Evolutionary conservation across 148 eudicot species (phyloP), one percentile per base, ranked within the genome.

Genomic region (Spergularia marina): DNA sequence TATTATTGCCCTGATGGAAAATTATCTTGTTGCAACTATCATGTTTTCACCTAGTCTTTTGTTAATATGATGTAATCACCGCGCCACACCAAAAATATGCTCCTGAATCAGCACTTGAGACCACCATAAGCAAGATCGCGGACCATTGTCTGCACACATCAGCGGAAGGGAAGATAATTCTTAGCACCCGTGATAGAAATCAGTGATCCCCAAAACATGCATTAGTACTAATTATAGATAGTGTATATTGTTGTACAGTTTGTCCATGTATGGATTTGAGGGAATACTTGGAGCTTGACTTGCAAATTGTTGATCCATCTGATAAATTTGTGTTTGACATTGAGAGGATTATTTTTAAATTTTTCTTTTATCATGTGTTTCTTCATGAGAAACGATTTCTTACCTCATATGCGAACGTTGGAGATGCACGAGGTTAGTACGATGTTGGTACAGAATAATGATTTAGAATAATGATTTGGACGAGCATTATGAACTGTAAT

Each of bases 321-420:
- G 83, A 89, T 78, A 84, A 81, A 16, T 72, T 81, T 72, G 80
- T 51, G 15, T 76, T 85, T 68, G 93, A 94, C 76, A 47, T 96
- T 15, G 99, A 96, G 83, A 66, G 98, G 75, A 86, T 92, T 53
- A 66, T 96, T 34, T 98, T 91, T 72, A 98, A 96, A n/a, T n/a
- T n/a, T n/a, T 73, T 96, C 91, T 53, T 84, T 96, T 76, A 91
- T 96, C 81, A 88, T 96, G 25, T 96, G 99, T 78, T 96, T 96
- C 83, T 96, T 96, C 74, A 91, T 89, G 13, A 98, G 99, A 64
- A n/a, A n/a, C n/a, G n/a, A n/a, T n/a, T n/a, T n/a, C n/a, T n/a
- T n/a, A n/a, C n/a, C n/a, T n/a, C n/a, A n/a, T n/a, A n/a, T n/a
- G n/a, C n/a, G n/a, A n/a, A n/a, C n/a, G n/a, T n/a, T n/a, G n/a